Evolutionary conservation across 306 rosid species (phyloP), one percentile per base, ranked within the genome.

Genomic region (Astragalus glycyphyllos): DNA sequence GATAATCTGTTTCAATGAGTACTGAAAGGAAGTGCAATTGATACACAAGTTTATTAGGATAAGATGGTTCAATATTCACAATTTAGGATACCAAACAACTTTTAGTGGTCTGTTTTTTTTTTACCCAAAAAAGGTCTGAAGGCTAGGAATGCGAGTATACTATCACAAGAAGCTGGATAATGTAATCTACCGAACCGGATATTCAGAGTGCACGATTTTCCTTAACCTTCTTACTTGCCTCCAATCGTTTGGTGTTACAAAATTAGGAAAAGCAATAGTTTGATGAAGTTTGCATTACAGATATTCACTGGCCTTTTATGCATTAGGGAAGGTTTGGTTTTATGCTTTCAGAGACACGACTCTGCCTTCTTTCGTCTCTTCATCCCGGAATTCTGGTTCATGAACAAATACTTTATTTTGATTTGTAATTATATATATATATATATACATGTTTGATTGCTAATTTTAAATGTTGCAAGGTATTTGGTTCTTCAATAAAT

Each of bases 391-490:
- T 45, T 0, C 6, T 2, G 4, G 35, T 45, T 46, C 72, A 23
- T 65, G 32, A 59, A 72, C 20, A 37, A 29, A 26, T 65, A 37
- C 23, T 66, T 8, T 58, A 54, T 35, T 47, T 69, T 58, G 32
- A 49, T 41, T 12, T n/a, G 2, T 49, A 26, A 37, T 9, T 40
- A 20, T 16, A 31, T 70, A 16, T 55, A 31, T 70, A 16, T 55
- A 9, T 54, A 4, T 44, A 10, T 16, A n/a, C 44, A 14, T 40
- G n/a, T 46, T 68, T 73, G 44, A 11, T 69, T 62, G 17, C 12
- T 42, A 20, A 51, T 46, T 59, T 79, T 44, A 54, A 60, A 53
- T 45, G 32, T 37, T 62, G 40, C 67, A 65, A 32, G 55, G 37
- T 55, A 51, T 68, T 6, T 46, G 65, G 61, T 41, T 50, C 67